Percentiles rank a stretch among this genome's conserved stretches.
Evolutionary conservation across 768 basidiomycete genomes (phyloP).

Genomic region (Cystofilobasidium capitatum): DNA sequence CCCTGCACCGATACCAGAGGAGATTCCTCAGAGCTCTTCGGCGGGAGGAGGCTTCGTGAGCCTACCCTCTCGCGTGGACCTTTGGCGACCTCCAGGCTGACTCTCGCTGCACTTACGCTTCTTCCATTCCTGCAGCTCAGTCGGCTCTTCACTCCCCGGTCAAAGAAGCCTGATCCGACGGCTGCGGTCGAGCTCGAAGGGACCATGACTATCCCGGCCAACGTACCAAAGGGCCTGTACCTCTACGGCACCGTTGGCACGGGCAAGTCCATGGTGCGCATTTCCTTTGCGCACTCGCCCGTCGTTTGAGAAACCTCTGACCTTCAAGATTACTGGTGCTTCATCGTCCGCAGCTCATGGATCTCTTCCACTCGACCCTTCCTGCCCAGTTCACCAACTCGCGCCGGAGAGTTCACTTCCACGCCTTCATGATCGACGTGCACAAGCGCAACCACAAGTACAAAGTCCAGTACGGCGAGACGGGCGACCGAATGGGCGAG

Average conservation of each 20-base stretch:
- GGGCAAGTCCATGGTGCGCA: slow-evolving; percentile 36
- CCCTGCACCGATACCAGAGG: slow-evolving; percentile 53
- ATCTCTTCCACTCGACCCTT: slow-evolving; percentile 81
- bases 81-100: slow-evolving; percentile 21
- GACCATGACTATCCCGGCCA: slow-evolving; percentile 42
- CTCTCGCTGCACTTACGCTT: slow-evolving; percentile 22
- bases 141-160: slow-evolving; percentile 35
- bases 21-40: slow-evolving; percentile 31
- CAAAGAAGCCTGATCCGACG: slow-evolving; percentile 19
- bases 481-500: slow-evolving; percentile 66
- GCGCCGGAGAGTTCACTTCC: slow-evolving; percentile 82
- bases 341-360: slow-evolving; percentile 77
- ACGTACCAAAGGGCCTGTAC: slow-evolving; percentile 77
- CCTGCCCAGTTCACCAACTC: slow-evolving; percentile 32
- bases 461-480: slow-evolving; percentile 58
- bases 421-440: slow-evolving; percentile 98
- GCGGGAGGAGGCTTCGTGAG: slow-evolving; percentile 32
- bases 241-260: slow-evolving; percentile 95
- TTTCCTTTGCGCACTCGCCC: background rate
- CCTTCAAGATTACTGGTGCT: background rate
- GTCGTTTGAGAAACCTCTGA: too few relatives aligned
- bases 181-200: background rate
- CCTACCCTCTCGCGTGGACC: slow-evolving; percentile 23
- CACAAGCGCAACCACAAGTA: slow-evolving; percentile 82
- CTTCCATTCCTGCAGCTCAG: slow-evolving; percentile 27